Evolutionary conservation across 2,329 filamentous ascomycete genomes (phyloP).

Genomic region (Furcasterigmium sp.): DNA sequence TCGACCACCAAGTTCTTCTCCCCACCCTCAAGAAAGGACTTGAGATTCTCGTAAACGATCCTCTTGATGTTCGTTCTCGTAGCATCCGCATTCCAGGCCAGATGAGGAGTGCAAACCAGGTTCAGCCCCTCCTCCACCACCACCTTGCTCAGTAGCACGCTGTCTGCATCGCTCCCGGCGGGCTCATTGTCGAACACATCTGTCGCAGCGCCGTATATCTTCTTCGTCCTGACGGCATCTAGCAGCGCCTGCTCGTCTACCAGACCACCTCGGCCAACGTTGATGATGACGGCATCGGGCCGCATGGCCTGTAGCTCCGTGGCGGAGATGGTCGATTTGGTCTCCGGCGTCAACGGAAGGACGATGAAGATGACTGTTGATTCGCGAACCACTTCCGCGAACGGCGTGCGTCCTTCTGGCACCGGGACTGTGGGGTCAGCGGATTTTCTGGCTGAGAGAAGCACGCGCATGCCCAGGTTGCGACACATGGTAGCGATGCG

Average conservation of each 20-base stretch:
- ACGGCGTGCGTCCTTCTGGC: constrained; percentile 8
- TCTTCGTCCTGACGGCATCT: constrained; percentile 19
- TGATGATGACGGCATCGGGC: constrained; percentile 17
- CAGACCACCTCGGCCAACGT: constrained; percentile 25
- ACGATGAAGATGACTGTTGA: constrained; percentile 18
- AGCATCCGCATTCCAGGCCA: constrained; percentile 13
- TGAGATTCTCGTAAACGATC: constrained; percentile 10
- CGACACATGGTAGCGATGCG: constrained; percentile 15
- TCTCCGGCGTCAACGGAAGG: constrained; percentile 15
- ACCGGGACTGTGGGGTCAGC: background rate
- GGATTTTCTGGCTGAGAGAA: constrained; percentile 17
- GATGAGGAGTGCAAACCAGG: constrained; percentile 25
- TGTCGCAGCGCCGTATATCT: constrained; percentile 26
- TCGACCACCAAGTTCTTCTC: constrained; percentile 8
- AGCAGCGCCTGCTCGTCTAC: constrained; percentile 27
- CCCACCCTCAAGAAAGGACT: constrained; percentile 6
- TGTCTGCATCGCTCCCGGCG: constrained; percentile 9
- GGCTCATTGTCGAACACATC: constrained; percentile 24
- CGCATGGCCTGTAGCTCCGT: constrained; percentile 12
- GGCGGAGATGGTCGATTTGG: constrained; percentile 12
- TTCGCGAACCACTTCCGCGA: constrained; percentile 14
- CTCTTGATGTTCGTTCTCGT: constrained; percentile 9
- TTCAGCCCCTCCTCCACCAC: constrained; percentile 16
- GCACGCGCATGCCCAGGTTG: constrained; percentile 15
- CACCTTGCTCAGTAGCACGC: constrained; percentile 8